Evolutionary conservation across 2,329 filamentous ascomycete genomes (phyloP).

Genomic region (Aureobasidium sp.): DNA sequence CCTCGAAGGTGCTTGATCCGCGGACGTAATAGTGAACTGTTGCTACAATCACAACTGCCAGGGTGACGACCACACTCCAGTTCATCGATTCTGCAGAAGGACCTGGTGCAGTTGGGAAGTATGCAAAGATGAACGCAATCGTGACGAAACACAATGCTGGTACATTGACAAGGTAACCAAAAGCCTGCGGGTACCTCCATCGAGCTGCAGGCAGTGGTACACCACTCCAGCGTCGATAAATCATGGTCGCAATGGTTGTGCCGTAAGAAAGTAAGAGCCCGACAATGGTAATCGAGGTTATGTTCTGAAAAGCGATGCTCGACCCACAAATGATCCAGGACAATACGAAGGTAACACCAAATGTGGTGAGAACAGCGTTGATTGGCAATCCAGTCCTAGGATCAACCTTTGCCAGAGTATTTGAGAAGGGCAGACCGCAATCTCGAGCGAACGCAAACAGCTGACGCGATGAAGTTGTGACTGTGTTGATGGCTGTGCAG

Average conservation of each 20-base stretch:
- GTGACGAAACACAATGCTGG: slow-evolving; percentile 14
- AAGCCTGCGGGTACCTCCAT: slow-evolving; percentile 19
- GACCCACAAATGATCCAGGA: slow-evolving; percentile 21
- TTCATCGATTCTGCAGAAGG: slow-evolving; percentile 23
- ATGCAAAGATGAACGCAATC: slow-evolving; percentile 17
- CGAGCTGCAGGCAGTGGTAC: slow-evolving; percentile 17
- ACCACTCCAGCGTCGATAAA: slow-evolving; percentile 16
- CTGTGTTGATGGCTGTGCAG: slow-evolving; percentile 20
- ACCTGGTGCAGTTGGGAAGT: slow-evolving; percentile 18
- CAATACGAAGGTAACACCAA: slow-evolving; percentile 15
- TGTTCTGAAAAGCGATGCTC: slow-evolving; percentile 19
- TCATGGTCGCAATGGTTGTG: slow-evolving; percentile 16
- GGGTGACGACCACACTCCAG: slow-evolving; percentile 24
- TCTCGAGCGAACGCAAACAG: slow-evolving; percentile 19
- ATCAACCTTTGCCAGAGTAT: slow-evolving; percentile 17
- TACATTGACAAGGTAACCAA: slow-evolving; percentile 16
- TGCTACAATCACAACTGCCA: slow-evolving; percentile 17
- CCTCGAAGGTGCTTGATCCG: not conserved
- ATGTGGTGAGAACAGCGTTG: not conserved
- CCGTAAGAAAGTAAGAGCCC: slow-evolving; percentile 18
- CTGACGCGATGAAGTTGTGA: slow-evolving; percentile 22
- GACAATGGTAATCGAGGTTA: slow-evolving; percentile 17
- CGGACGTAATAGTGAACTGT: slow-evolving; percentile 14
- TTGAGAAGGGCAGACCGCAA: slow-evolving; percentile 17
- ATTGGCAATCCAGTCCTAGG: slow-evolving; percentile 15